Conservation (phyloP, 1,284 basidiomycete species). For the Termitomyces sp. region DNA sequence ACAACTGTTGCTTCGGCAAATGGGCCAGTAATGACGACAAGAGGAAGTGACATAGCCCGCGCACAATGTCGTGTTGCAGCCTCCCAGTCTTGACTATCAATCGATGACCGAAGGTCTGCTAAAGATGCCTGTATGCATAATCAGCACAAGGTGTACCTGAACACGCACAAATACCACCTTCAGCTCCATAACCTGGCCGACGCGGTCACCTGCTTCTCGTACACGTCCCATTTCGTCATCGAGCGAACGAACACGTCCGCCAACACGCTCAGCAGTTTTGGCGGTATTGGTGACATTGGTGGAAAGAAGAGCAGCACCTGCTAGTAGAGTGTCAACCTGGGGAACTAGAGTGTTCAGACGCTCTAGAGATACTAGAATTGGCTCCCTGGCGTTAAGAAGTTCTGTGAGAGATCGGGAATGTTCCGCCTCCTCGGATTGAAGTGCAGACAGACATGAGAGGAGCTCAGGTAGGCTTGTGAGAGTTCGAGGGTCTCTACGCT, state of each 20-base stretch:
- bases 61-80: slow-evolving; percentile 88
- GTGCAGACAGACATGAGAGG: slow-evolving; percentile 62
- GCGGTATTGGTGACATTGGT: slow-evolving; percentile 65
- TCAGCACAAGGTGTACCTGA: slow-evolving; percentile 3
- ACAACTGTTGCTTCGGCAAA: slow-evolving; percentile 91
- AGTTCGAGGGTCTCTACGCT: slow-evolving; percentile 37
- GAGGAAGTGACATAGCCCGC: slow-evolving; percentile 81
- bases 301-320: slow-evolving; percentile 57
- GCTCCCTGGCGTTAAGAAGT: slow-evolving; percentile 64
- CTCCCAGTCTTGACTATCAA: slow-evolving; percentile 92
- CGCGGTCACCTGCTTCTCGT: slow-evolving; percentile 78
- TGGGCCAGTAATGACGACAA: slow-evolving; percentile 71
- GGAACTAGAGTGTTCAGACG: slow-evolving; percentile 63
- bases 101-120: slow-evolving; percentile 67
- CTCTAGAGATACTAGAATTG: slow-evolving; percentile 60
- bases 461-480: slow-evolving; percentile 66
- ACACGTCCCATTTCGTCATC: slow-evolving; percentile 91
- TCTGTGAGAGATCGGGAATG: slow-evolving; percentile 74
- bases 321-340: slow-evolving; percentile 55
- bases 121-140: slow-evolving; percentile 62
- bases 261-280: slow-evolving; percentile 84
- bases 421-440: slow-evolving; percentile 74
- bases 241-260: slow-evolving; percentile 79
- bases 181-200: slow-evolving; percentile 84
- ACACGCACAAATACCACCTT: slow-evolving; percentile 51